Evolutionary conservation across 2,329 filamentous ascomycete species (phyloP).

Genomic region (Pseudonectria buxi): DNA sequence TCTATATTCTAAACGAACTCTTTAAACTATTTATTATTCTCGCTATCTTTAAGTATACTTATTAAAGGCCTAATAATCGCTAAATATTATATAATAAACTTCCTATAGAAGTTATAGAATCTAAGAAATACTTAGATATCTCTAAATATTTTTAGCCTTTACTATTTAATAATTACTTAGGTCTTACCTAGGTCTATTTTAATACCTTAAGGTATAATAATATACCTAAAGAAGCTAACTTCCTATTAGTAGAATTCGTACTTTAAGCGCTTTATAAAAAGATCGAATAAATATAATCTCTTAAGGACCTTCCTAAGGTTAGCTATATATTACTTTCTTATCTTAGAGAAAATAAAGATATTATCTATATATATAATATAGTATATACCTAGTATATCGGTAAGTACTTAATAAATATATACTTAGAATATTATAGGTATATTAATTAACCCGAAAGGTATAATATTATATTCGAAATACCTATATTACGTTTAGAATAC

Average conservation of each 20-base stretch:
- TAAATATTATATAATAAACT: conserved; percentile 1
- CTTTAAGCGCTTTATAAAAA: conserved; percentile 8
- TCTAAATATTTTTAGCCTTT: conserved; percentile 1
- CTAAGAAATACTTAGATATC: conserved; percentile 2
- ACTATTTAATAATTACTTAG: conserved; percentile 3
- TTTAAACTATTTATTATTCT: neutral
- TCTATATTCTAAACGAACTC: neutral
- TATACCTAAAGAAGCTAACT: conserved; percentile 3
- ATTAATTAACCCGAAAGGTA: conserved; percentile 10
- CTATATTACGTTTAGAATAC: conserved; percentile 6
- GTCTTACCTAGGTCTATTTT: conserved; percentile 2
- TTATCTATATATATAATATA: conserved; percentile 12
- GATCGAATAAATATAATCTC: conserved; percentile 2
- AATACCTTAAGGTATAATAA: conserved; percentile 3
- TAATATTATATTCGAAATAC: conserved; percentile 12
- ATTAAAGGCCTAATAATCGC: conserved; percentile 3
- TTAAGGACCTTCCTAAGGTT: conserved; percentile 7
- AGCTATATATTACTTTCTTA: conserved; percentile 4
- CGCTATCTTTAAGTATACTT: conserved; percentile 1
- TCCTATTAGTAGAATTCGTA: conserved; percentile 6
- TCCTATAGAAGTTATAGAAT: conserved; percentile 5
- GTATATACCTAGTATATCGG: conserved; percentile 8
- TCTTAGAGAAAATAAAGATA: conserved; percentile 10
- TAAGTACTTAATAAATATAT: conserved; percentile 11
- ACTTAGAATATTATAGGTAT: conserved; percentile 7